Conservation (phyloP, 78 protist genomes). For the Tieghemostelium lacteum region DNA sequence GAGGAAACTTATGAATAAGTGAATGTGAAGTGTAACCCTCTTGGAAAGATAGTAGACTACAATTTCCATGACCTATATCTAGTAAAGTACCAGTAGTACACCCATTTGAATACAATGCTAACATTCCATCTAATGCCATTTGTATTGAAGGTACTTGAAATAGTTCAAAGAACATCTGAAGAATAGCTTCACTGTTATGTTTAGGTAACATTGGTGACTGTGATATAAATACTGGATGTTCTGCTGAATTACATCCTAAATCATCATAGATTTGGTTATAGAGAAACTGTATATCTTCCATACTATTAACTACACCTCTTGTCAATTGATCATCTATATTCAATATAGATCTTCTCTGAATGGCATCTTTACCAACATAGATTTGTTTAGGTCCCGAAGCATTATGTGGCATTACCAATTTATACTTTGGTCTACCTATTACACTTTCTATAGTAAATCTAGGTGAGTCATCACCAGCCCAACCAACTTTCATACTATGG, state of each 20-base stretch:
- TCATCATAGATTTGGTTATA: conserved; percentile 91
- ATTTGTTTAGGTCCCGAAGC: conserved; percentile 60
- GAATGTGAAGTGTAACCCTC: conserved; percentile 86
- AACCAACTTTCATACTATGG: conserved; percentile 65
- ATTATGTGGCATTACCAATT: conserved; percentile 83
- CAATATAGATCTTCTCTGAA: conserved; percentile 82
- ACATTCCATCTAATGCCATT: conserved; percentile 92
- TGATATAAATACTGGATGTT: conserved; percentile 85
- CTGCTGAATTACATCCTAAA: conserved; percentile 95
- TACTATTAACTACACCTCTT: conserved; percentile 94
- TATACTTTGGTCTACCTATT: conserved; percentile 88
- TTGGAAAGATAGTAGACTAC: conserved; percentile 92
- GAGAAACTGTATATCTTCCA: conserved; percentile 99
- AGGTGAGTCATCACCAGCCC: conserved; percentile 89
- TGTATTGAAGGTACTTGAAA: conserved; percentile 95
- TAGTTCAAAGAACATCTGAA: conserved; percentile 97
- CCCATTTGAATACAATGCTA: conserved; percentile 94
- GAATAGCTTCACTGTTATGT: conserved; percentile 92
- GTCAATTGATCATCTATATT: conserved; percentile 91
- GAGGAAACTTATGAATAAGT: conserved; percentile 86
- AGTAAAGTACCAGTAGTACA: conserved; percentile 95
- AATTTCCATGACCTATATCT: conserved; percentile 97
- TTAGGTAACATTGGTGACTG: conserved; percentile 86
- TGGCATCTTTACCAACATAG: conserved; percentile 77
- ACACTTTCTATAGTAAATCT: conserved; percentile 82